Percentiles rank a stretch among this genome's conserved stretches.
These are phyloP conservation scores for Mallotus japonicus DNA, from an alignment of 441 rosid genomes.

Conservation along the genomic window DNA sequence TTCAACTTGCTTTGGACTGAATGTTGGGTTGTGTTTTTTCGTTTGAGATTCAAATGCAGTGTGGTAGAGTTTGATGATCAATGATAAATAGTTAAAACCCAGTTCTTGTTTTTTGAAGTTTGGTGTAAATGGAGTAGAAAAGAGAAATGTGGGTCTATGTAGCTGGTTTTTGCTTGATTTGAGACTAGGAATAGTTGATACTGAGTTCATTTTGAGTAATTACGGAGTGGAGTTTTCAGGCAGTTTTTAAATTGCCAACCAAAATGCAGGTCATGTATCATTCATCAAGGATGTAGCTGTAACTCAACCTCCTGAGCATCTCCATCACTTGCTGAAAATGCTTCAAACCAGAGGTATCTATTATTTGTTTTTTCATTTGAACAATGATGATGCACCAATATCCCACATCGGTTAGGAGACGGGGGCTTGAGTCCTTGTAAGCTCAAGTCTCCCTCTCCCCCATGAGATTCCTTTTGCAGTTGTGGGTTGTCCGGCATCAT, in stretches of 20 bases:
- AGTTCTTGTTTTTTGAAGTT: background rate
- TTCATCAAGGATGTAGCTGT: constrained; percentile 72
- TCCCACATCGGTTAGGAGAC: no score
- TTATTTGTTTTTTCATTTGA: constrained; percentile 1
- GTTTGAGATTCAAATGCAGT: constrained; percentile 3
- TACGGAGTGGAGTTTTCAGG: background rate
- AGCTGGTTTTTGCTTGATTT: background rate
- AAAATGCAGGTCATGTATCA: constrained; percentile 55
- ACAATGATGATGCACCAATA: no score
- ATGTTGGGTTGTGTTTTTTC: constrained; percentile 8
- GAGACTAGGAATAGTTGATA: constrained; percentile 5
- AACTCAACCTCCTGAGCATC: constrained; percentile 67
- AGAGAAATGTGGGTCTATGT: background rate
- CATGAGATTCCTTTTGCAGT: no score
- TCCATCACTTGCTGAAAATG: constrained; percentile 60
- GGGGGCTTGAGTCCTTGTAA: no score
- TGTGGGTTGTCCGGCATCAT: no score
- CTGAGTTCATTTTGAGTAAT: background rate
- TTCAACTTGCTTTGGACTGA: background rate
- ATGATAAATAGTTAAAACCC: background rate
- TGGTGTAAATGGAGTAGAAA: no score
- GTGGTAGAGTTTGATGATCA: background rate
- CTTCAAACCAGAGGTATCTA: constrained; percentile 63
- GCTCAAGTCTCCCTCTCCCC: no score
- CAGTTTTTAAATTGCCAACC: background rate